Percentiles rank a stretch among this genome's conserved stretches.
These are phyloP conservation scores for Candida sanyaensis DNA, from an alignment of 1,139 yeast species.

Conservation along the genomic window DNA sequence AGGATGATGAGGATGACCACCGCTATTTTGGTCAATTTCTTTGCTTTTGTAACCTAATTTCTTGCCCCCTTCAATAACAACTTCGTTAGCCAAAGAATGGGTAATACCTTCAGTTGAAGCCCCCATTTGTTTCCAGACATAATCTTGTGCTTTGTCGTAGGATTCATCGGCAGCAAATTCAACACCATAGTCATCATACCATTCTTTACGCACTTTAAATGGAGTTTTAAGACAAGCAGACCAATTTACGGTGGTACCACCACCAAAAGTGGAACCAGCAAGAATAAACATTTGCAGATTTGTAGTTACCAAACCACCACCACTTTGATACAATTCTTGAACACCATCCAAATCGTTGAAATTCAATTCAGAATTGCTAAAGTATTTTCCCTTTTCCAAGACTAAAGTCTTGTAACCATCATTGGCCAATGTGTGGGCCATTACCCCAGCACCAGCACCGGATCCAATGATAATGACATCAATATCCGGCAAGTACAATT, in stretches of 20 bases:
- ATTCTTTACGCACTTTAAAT: constrained; percentile 54
- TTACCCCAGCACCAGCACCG: constrained; percentile 62
- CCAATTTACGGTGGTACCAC: constrained; percentile 66
- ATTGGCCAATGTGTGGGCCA: constrained; percentile 49
- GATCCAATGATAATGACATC: constrained; percentile 57
- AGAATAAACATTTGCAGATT: constrained; percentile 42
- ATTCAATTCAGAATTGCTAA: constrained; percentile 34
- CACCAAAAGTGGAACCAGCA: constrained; percentile 62
- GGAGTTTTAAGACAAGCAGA: constrained; percentile 59
- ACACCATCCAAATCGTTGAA: constrained; percentile 44
- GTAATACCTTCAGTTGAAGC: constrained; percentile 40
- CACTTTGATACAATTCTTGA: constrained; percentile 39
- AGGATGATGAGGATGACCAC: constrained; percentile 44
- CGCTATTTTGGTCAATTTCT: constrained; percentile 52
- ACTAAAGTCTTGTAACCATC: constrained; percentile 50
- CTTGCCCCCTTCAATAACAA: constrained; percentile 47
- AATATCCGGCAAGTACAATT: constrained; percentile 37
- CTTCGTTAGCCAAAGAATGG: constrained; percentile 52
- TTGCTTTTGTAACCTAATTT: constrained; percentile 48
- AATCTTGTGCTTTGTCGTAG: constrained; percentile 50
- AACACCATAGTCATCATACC: constrained; percentile 51
- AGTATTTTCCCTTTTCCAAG: constrained; percentile 56
- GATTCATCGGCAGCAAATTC: constrained; percentile 50
- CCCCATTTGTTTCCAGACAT: constrained; percentile 55
- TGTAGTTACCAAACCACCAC: constrained; percentile 35